phyloP scores from a whole-genome alignment of 371 early-diverging fungal genomes.

The Chytridiales sp. region DNA sequence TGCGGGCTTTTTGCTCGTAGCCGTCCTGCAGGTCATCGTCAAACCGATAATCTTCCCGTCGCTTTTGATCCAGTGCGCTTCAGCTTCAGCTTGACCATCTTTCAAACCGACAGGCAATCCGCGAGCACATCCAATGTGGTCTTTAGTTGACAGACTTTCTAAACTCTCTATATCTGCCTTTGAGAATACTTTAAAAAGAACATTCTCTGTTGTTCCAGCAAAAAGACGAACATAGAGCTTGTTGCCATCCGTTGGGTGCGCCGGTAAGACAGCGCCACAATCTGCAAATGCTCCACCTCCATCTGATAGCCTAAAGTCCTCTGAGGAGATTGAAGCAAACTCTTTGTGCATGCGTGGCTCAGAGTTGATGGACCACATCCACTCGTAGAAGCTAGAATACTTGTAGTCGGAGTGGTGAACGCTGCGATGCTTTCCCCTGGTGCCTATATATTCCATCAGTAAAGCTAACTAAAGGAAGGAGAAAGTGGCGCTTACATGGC shows the following conservation, averaged over 20 bases:
- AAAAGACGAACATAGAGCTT: neutral
- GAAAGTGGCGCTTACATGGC: neutral
- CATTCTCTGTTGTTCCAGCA: neutral
- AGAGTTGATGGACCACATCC: conserved; percentile 3
- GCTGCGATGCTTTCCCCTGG: neutral
- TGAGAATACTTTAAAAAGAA: neutral
- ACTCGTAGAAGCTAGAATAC: neutral
- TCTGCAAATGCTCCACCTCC: neutral
- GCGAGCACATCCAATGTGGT: too few species aligned
- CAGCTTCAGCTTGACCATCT: too few species aligned
- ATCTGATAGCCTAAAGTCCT: neutral
- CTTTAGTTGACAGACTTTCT: too few species aligned
- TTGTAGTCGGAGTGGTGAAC: neutral
- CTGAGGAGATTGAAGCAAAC: neutral
- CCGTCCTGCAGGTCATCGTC: too few species aligned
- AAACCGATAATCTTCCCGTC: too few species aligned
- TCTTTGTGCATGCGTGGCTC: too few species aligned
- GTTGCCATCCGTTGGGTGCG: neutral
- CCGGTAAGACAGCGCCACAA: neutral
- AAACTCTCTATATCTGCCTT: neutral
- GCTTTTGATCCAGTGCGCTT: too few species aligned
- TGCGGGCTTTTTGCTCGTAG: too few species aligned
- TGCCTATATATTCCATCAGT: neutral
- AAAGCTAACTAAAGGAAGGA: neutral
- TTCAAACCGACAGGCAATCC: too few species aligned